A percentile compares a stretch with the other conserved stretches of the same genome.
phyloP scores from a whole-genome alignment of 306 rosid species.

The Cotoneaster glaucophyllus region DNA sequence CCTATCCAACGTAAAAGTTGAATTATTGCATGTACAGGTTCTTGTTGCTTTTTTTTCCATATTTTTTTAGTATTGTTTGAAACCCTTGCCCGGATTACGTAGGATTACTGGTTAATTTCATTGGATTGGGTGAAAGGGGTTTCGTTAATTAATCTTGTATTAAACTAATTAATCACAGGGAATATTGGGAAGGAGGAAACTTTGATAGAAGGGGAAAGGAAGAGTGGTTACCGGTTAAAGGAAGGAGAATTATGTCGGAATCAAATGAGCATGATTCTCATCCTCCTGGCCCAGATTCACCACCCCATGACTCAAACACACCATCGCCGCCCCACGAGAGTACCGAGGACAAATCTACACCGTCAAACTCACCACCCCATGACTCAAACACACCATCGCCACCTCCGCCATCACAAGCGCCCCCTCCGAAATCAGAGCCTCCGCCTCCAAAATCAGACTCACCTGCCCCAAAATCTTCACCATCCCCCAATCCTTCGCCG shows the following conservation, averaged over 20 bases:
- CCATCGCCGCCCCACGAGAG: not conserved
- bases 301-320: not conserved
- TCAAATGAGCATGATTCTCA: not conserved
- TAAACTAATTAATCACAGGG: not conserved
- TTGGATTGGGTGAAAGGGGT: not conserved
- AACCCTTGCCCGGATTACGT: not conserved
- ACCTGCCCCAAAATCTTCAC: not conserved
- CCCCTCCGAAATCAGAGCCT: not conserved
- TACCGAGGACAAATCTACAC: not conserved
- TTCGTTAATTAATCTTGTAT: not conserved
- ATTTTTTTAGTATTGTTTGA: not conserved
- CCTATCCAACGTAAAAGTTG: not conserved
- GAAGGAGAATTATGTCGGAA: slow-evolving; percentile 5
- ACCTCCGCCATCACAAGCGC: not conserved
- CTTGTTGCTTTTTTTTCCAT: not conserved
- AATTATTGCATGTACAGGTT: not conserved
- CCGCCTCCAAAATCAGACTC: not conserved
- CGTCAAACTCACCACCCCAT: not conserved
- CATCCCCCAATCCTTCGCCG: slow-evolving; percentile 4
- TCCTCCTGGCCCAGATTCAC: not conserved
- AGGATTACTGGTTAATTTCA: not conserved
- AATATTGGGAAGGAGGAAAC: not conserved
- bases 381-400: not conserved
- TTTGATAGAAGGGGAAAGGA: not conserved
- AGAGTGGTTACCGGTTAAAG: not conserved